These are phyloP conservation scores for Vitis hybrid DNA, from an alignment of 177 flowering plant genomes.

Conservation along the genomic window DNA sequence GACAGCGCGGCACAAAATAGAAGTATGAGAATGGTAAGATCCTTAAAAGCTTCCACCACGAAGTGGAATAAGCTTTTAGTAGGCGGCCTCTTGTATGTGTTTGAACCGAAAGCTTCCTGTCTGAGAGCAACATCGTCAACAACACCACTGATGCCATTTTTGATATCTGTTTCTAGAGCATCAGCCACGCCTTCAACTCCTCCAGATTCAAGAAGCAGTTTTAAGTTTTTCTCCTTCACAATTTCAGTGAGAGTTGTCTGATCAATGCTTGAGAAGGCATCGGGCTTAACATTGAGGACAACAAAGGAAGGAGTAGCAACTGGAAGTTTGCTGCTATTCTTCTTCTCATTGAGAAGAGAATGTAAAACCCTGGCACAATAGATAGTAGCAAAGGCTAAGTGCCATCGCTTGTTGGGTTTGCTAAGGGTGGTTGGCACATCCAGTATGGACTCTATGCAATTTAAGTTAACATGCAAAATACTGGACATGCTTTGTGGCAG, in stretches of 20 bases:
- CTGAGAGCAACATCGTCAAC: too few relatives aligned
- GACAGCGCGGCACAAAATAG: too few relatives aligned
- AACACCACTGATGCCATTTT: not conserved
- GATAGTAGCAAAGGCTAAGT: slow-evolving; percentile 18
- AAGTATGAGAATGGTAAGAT: too few relatives aligned
- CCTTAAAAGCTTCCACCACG: too few relatives aligned
- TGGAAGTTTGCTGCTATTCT: not conserved
- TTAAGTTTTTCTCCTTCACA: too few relatives aligned
- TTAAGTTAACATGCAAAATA: not conserved
- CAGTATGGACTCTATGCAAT: slow-evolving; percentile 8
- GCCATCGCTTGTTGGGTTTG: slow-evolving; percentile 31
- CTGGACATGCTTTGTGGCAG: slow-evolving; percentile 3
- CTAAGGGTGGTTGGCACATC: slow-evolving; percentile 8
- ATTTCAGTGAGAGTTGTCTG: too few relatives aligned
- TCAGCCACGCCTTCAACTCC: not conserved
- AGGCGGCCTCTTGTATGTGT: too few relatives aligned
- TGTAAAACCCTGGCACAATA: slow-evolving; percentile 26
- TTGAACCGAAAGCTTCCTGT: too few relatives aligned
- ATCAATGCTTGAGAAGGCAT: too few relatives aligned
- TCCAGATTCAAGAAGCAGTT: not conserved
- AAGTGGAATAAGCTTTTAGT: too few relatives aligned
- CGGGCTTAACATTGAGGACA: too few relatives aligned
- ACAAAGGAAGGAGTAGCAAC: not conserved
- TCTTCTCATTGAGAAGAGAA: slow-evolving; percentile 4
- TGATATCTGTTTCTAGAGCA: not conserved